Conservation (phyloP, 768 basidiomycete species). For the Dioszegia hungarica region DNA sequence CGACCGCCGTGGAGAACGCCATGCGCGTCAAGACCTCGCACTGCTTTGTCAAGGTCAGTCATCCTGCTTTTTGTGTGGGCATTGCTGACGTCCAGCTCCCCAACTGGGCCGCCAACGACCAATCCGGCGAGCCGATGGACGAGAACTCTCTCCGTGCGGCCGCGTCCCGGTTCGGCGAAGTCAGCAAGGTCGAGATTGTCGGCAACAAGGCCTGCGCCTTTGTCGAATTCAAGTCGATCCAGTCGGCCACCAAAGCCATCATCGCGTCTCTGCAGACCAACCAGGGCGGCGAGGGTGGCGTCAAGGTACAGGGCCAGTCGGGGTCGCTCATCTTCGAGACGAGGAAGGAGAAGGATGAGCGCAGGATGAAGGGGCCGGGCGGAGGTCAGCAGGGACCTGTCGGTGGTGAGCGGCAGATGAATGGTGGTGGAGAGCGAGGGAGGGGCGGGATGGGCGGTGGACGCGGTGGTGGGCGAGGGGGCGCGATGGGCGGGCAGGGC, state of each 20-base stretch:
- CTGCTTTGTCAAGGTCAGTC: slow-evolving; percentile 76
- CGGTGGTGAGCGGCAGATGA: slow-evolving; percentile 11
- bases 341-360: slow-evolving; percentile 84
- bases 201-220: slow-evolving; percentile 87
- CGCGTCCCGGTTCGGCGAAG: slow-evolving; percentile 47
- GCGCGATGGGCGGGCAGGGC: slow-evolving; percentile 4
- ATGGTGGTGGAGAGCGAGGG: slow-evolving; percentile 19
- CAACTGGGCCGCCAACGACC: slow-evolving; percentile 45
- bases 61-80: background rate
- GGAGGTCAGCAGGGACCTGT: slow-evolving; percentile 11
- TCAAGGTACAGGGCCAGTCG: slow-evolving; percentile 64
- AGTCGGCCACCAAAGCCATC: slow-evolving; percentile 82
- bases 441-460: slow-evolving; percentile 7
- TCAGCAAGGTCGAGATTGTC: slow-evolving; percentile 85
- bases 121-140: slow-evolving; percentile 32
- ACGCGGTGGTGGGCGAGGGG: slow-evolving; percentile 10
- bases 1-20: slow-evolving; percentile 54
- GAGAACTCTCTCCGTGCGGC: slow-evolving; percentile 27
- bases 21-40: slow-evolving; percentile 63
- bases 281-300: slow-evolving; percentile 84
- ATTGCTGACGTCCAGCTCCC: slow-evolving; percentile 32
- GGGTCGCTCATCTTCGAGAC: slow-evolving; percentile 75
- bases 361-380: slow-evolving; percentile 44
- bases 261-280: slow-evolving; percentile 60
- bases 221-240: slow-evolving; percentile 75